Conservation (phyloP, 2,329 filamentous ascomycete species). For the Ceratocystis diversiconidia region DNA sequence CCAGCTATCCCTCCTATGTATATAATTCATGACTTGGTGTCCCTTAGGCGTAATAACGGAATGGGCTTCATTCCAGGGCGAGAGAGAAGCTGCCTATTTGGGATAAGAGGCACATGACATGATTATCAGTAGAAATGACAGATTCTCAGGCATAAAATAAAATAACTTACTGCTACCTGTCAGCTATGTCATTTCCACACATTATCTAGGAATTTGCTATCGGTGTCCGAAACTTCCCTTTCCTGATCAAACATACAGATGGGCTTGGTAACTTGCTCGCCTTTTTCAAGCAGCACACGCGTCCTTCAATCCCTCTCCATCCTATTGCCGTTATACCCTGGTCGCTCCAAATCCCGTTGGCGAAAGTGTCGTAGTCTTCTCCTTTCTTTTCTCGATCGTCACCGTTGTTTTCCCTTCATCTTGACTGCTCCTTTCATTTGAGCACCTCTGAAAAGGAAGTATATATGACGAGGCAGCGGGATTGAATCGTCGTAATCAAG, state of each 20-base stretch:
- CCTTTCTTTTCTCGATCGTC: background rate
- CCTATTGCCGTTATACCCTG: background rate
- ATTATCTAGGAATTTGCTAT: background rate
- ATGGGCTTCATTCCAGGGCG: background rate
- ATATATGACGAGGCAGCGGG: background rate
- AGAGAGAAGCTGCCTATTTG: background rate
- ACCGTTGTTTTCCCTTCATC: background rate
- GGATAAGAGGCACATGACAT: background rate
- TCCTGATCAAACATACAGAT: background rate
- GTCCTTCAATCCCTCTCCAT: background rate
- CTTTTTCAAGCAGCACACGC: background rate
- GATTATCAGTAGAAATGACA: background rate
- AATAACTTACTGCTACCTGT: background rate
- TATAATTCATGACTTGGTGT: background rate
- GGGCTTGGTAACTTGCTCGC: background rate
- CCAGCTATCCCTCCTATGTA: too few relatives aligned
- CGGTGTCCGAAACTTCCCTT: background rate
- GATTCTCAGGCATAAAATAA: background rate
- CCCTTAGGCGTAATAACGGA: background rate
- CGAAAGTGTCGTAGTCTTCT: background rate
- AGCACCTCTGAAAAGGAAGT: background rate
- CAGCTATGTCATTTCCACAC: background rate
- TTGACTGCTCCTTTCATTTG: background rate
- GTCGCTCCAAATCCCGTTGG: background rate
- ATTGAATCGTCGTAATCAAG: background rate